Base-by-base conservation (phyloP, 768 basidiomycete species). In the Hygrocybe coccinea region DNA sequence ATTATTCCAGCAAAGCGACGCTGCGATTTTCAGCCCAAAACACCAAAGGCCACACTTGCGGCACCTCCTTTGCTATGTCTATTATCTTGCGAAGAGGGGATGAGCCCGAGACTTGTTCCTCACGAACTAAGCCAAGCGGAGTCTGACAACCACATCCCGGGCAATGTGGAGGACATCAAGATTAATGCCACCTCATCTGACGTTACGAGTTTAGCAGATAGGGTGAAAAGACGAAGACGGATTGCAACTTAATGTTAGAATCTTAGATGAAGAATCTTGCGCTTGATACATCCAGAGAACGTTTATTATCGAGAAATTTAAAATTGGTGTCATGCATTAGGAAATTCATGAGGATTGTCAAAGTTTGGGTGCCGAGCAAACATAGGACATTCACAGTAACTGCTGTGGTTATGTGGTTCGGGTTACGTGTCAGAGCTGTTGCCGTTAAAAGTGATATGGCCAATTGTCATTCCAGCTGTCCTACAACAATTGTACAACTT, bases 221-320 rank as follows among this genome's bases (percentile, higher is more conserved):
- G 50, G 14, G 50, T 52, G 50, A 52, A 52, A 41, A 52, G 50
- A 21, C 50, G 50, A 15, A 52, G 36, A 39, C 33, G 50, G 21
- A 37, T 35, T 2, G 19, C 47, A 25, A 33, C 29, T 29, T 49
- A 24, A 33, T 12, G 14, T 6, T 12, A 34, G 21, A 15, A 5
- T 2, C 45, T 39, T 19, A 39, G n/a, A n/a, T n/a, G n/a, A n/a
- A n/a, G n/a, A n/a, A n/a, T n/a, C n/a, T n/a, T n/a, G n/a, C n/a
- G n/a, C n/a, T n/a, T n/a, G n/a, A n/a, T n/a, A n/a, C n/a, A n/a
- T n/a, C n/a, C n/a, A n/a, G n/a, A n/a, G n/a, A n/a, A n/a, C n/a
- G n/a, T n/a, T n/a, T n/a, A n/a, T n/a, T n/a, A n/a, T n/a, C n/a
- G n/a, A n/a, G n/a, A n/a, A n/a, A n/a, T n/a, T n/a, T n/a, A n/a